Conservation (phyloP, 352 stramenopile genomes). For the Phytophthora sojae region DNA sequence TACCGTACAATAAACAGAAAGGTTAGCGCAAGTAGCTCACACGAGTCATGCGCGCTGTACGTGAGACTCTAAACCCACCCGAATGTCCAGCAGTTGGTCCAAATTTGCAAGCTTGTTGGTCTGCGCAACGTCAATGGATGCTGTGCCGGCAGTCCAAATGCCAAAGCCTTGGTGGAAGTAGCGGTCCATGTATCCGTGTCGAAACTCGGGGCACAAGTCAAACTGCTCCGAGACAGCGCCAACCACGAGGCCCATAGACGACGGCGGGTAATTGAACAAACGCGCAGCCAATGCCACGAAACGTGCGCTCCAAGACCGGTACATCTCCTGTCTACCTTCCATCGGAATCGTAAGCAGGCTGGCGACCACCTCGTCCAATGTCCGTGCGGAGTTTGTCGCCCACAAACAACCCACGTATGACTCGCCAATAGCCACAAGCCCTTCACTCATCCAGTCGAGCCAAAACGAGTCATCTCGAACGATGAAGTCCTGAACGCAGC, state of each 20-base stretch:
- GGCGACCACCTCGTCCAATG: constrained; percentile 77
- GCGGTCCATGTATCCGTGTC: constrained; percentile 74
- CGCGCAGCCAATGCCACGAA: constrained; percentile 76
- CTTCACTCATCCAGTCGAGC: constrained; percentile 90
- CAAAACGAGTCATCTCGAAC: constrained; percentile 83
- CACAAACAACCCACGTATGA: constrained; percentile 85
- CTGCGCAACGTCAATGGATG: constrained; percentile 69
- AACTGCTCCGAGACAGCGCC: constrained; percentile 78
- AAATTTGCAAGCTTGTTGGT: constrained; percentile 75
- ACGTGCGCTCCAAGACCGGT: constrained; percentile 83
- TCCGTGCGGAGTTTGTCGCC: constrained; percentile 56
- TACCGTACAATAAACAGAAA: constrained; percentile 29
- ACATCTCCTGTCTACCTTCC: constrained; percentile 86
- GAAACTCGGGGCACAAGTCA: constrained; percentile 76
- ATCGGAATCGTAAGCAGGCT: constrained; percentile 84
- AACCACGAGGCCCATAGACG: constrained; percentile 73
- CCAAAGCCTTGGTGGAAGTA: constrained; percentile 85
- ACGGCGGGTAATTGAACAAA: constrained; percentile 82
- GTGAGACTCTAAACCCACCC: constrained; percentile 37
- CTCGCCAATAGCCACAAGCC: constrained; percentile 83
- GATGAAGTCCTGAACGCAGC: constrained; percentile 66
- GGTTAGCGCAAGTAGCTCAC: background rate
- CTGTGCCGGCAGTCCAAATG: constrained; percentile 63
- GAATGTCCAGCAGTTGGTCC: constrained; percentile 63
- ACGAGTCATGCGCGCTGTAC: background rate